A percentile compares a stretch with the other conserved stretches of the same genome.
Evolutionary conservation across 2,329 filamentous ascomycete genomes (phyloP).

Genomic region (Pestalotiopsis sp.): DNA sequence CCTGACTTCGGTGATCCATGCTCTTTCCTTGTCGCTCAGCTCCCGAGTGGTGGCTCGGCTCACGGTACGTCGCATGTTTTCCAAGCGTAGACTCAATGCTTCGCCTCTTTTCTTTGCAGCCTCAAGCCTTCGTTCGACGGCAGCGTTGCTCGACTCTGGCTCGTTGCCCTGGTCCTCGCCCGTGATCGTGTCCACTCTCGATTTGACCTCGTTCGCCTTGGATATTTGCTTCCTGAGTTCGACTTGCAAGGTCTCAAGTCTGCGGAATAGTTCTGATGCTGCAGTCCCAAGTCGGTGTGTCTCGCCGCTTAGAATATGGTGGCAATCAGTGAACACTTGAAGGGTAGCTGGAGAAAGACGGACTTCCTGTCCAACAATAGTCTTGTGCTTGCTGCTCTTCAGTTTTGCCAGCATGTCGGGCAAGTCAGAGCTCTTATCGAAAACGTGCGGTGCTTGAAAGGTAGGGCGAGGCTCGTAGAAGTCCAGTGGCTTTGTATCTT

Average conservation of each 20-base stretch:
- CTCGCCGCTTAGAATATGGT: conserved; percentile 71
- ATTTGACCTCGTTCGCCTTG: conserved; percentile 66
- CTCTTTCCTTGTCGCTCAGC: conserved; percentile 64
- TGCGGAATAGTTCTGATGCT: conserved; percentile 72
- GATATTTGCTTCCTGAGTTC: conserved; percentile 70
- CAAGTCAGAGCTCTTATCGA: conserved; percentile 60
- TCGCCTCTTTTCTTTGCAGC: conserved; percentile 49
- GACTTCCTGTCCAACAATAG: conserved; percentile 67
- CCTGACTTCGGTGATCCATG: conserved; percentile 48
- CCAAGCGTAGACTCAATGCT: conserved; percentile 53
- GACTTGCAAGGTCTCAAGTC: conserved; percentile 67
- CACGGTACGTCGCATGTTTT: conserved; percentile 44
- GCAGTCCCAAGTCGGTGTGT: conserved; percentile 69
- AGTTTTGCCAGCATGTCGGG: conserved; percentile 58
- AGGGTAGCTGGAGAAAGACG: conserved; percentile 72
- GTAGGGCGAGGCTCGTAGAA: conserved; percentile 67
- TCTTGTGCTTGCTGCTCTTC: conserved; percentile 62
- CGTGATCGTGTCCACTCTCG: conserved; percentile 67
- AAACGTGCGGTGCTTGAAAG: conserved; percentile 64
- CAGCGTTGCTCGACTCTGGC: conserved; percentile 55
- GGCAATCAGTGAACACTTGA: conserved; percentile 71
- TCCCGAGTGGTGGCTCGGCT: conserved; percentile 50
- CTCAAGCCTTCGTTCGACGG: conserved; percentile 57
- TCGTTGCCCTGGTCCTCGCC: conserved; percentile 58
- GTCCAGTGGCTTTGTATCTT: conserved; percentile 49